Conservation (phyloP, 768 basidiomycete species). For the Lentinula edodes region DNA sequence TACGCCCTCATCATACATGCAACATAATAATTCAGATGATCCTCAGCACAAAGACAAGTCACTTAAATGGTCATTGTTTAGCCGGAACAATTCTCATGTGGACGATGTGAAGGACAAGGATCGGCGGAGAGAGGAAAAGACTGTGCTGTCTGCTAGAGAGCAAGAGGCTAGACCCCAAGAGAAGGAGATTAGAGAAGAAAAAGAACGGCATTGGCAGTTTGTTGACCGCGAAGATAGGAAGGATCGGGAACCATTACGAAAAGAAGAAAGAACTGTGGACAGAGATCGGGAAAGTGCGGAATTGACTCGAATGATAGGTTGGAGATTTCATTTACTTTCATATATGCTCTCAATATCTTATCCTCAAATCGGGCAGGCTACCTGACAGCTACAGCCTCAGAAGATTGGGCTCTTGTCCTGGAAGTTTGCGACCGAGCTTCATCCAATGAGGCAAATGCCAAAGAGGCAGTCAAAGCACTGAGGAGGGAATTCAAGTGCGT, state of each 20-base stretch:
- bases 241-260: conserved; percentile 20
- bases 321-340: conserved; percentile 7
- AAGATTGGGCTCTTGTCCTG: conserved; percentile 77
- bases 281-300: conserved; percentile 35
- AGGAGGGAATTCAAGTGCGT: conserved; percentile 79
- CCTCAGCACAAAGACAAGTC: conserved; percentile 6
- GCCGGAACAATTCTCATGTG: conserved; percentile 34
- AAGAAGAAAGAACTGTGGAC: conserved; percentile 33
- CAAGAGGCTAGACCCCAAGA: conserved; percentile 23
- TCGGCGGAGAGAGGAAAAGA: conserved; percentile 9
- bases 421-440: conserved; percentile 86
- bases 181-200: conserved; percentile 28
- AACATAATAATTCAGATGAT: not conserved
- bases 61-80: conserved; percentile 27
- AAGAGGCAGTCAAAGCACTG: conserved; percentile 79
- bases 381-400: conserved; percentile 71
- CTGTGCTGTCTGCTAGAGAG: conserved; percentile 27
- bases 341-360: not conserved
- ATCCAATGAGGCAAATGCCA: conserved; percentile 63
- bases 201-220: conserved; percentile 27
- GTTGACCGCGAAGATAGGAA: conserved; percentile 11
- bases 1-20: not conserved
- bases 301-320: conserved; percentile 70
- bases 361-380: conserved; percentile 40
- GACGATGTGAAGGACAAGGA: conserved; percentile 19